Percentiles rank a stretch among this genome's conserved stretches.
phyloP scores from a whole-genome alignment of 352 stramenopile genomes.

The Globisporangium recalcitrans region DNA sequence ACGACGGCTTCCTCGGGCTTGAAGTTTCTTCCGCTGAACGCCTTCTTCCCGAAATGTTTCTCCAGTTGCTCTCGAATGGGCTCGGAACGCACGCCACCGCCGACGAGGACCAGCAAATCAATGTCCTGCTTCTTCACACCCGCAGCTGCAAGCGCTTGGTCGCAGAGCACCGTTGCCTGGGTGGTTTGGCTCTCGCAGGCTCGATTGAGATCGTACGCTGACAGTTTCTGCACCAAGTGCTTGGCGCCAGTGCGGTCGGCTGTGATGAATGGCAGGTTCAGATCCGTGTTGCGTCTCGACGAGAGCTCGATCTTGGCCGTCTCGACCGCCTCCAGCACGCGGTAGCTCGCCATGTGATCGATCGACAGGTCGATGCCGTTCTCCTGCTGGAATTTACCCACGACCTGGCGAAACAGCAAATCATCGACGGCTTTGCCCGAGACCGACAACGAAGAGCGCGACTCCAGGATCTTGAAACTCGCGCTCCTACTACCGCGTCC shows the following conservation, averaged over 20 bases:
- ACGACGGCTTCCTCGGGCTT: conserved; percentile 57
- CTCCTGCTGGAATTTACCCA: conserved; percentile 50
- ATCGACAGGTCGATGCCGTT: conserved; percentile 61
- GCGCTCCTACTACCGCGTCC: conserved; percentile 4
- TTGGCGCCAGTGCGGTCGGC: conserved; percentile 61
- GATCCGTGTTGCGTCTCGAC: conserved; percentile 41
- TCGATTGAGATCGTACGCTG: conserved; percentile 43
- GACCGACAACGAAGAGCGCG: conserved; percentile 27
- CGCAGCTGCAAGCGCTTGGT: conserved; percentile 24
- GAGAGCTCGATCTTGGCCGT: conserved; percentile 71
- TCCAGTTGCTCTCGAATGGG: conserved; percentile 49
- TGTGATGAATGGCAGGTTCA: conserved; percentile 79
- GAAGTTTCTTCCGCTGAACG: conserved; percentile 49
- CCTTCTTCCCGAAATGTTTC: conserved; percentile 37
- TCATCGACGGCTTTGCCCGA: conserved; percentile 46
- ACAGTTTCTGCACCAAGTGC: conserved; percentile 62
- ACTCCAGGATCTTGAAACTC: conserved; percentile 35
- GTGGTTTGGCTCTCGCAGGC: conserved; percentile 35
- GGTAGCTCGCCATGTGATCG: conserved; percentile 64
- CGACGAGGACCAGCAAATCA: conserved; percentile 46
- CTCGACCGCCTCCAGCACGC: conserved; percentile 62
- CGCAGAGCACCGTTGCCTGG: conserved; percentile 32
- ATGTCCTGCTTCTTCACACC: conserved; percentile 38
- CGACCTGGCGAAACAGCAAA: conserved; percentile 42
- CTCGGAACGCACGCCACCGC: conserved; percentile 47